These are phyloP conservation scores for Trichoderma lentiforme DNA, from an alignment of 2,329 filamentous ascomycete species.

Conservation along the genomic window DNA sequence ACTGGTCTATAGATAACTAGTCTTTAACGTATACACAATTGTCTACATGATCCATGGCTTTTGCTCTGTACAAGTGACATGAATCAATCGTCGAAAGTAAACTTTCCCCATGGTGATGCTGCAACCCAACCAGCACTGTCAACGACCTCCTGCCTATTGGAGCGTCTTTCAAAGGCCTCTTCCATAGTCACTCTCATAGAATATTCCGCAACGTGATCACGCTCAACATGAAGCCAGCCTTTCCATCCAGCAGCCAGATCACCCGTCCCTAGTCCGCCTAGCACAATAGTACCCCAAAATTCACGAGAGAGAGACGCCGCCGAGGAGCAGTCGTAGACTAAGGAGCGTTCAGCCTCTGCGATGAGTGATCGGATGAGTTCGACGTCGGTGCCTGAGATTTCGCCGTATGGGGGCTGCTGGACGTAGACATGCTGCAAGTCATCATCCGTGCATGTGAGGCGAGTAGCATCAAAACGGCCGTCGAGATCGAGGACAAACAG, in stretches of 20 bases:
- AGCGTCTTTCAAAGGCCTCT: conserved; percentile 44
- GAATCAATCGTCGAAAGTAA: conserved; percentile 36
- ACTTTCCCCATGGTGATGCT: conserved; percentile 48
- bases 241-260: conserved; percentile 35
- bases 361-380: conserved; percentile 36
- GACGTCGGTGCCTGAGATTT: conserved; percentile 18
- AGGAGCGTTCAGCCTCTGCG: conserved; percentile 42
- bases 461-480: conserved; percentile 51
- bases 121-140: conserved; percentile 46
- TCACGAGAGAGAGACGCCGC: conserved; percentile 44
- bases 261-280: conserved; percentile 41
- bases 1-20: background rate
- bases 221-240: conserved; percentile 53
- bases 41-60: background rate
- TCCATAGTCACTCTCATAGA: conserved; percentile 38
- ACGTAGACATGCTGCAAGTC: conserved; percentile 52
- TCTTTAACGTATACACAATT: background rate
- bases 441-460: conserved; percentile 36
- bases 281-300: conserved; percentile 58
- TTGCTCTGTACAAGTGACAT: background rate
- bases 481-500: conserved; percentile 56
- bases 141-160: conserved; percentile 38
- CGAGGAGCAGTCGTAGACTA: conserved; percentile 46
- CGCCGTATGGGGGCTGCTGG: conserved; percentile 37
- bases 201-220: conserved; percentile 41